Percentiles rank a stretch among this genome's conserved stretches.
These are phyloP conservation scores for Oryza coarctata DNA, from an alignment of 176 grass and related monocot species.

Conservation along the genomic window DNA sequence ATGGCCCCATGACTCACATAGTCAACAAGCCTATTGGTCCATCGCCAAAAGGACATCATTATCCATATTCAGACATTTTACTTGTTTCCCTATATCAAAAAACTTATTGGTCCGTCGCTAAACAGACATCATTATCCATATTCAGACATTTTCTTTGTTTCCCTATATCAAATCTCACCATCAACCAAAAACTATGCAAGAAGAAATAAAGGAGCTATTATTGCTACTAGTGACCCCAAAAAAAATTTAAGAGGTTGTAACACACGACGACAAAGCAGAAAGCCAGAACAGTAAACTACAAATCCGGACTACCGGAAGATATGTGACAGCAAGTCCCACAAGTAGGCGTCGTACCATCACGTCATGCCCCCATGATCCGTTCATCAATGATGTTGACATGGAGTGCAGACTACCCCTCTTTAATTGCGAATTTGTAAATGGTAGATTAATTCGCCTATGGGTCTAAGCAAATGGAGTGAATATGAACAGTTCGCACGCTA, in stretches of 20 bases:
- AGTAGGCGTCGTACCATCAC: constrained; percentile 4
- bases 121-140: constrained; percentile 1
- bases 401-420: background rate
- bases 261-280: constrained; percentile 4
- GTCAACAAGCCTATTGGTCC: background rate
- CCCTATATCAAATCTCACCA: background rate
- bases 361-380: constrained; percentile 28
- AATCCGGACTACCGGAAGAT: background rate
- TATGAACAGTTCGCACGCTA: constrained; percentile 3
- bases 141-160: constrained; percentile 17
- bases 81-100: background rate
- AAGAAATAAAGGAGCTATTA: constrained; percentile 10
- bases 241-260: background rate
- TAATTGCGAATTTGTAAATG: background rate
- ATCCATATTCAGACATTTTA: constrained; percentile 8
- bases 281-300: constrained; percentile 11
- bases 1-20: constrained; percentile 25
- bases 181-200: constrained; percentile 13
- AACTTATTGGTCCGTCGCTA: background rate
- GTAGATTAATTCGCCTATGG: background rate
- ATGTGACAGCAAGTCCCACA: constrained; percentile 22
- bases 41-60: background rate
- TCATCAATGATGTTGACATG: constrained; percentile 16
- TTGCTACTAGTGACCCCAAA: constrained; percentile 23
- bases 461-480: background rate